phyloP scores from a whole-genome alignment of 2,329 filamentous ascomycete species.

The Colletotrichum kahawae region DNA sequence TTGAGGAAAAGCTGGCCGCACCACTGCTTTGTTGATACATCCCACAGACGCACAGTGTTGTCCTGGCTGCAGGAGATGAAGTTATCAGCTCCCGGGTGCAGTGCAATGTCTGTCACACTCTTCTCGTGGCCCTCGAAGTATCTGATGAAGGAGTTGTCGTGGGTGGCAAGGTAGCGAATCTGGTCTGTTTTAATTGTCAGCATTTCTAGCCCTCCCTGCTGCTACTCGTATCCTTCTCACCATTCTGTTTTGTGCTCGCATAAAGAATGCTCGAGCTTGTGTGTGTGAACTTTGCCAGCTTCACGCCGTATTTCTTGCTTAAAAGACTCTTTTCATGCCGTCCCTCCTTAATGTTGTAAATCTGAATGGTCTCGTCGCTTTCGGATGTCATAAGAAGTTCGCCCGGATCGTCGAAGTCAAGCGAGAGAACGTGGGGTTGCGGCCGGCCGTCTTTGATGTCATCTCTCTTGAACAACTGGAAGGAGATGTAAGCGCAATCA shows the following conservation, averaged over 20 bases:
- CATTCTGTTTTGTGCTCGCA: constrained; percentile 92
- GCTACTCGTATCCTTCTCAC: constrained; percentile 45
- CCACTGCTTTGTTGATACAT: constrained; percentile 78
- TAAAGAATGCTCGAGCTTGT: constrained; percentile 91
- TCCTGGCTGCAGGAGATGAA: constrained; percentile 93
- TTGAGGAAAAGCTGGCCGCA: constrained; percentile 82
- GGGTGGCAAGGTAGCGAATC: constrained; percentile 85
- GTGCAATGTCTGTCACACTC: constrained; percentile 79
- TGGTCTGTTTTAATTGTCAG: constrained; percentile 12
- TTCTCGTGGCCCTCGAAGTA: constrained; percentile 94
- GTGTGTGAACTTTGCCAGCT: constrained; percentile 93
- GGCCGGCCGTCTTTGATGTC: constrained; percentile 57
- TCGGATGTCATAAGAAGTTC: constrained; percentile 90
- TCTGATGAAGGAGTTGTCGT: constrained; percentile 95
- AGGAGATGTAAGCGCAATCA: constrained; percentile 1
- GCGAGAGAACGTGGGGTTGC: constrained; percentile 76
- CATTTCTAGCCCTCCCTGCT: background rate
- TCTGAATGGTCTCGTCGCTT: constrained; percentile 92
- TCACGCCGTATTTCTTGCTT: constrained; percentile 96
- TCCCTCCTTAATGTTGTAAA: constrained; percentile 93
- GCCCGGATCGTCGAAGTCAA: constrained; percentile 96
- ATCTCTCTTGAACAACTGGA: constrained; percentile 64
- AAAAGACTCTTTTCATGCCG: constrained; percentile 87
- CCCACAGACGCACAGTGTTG: constrained; percentile 91
- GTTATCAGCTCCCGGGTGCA: constrained; percentile 86